Evolutionary conservation across 805 yeast genomes (phyloP).

Genomic region (Yarrowia sp.): DNA sequence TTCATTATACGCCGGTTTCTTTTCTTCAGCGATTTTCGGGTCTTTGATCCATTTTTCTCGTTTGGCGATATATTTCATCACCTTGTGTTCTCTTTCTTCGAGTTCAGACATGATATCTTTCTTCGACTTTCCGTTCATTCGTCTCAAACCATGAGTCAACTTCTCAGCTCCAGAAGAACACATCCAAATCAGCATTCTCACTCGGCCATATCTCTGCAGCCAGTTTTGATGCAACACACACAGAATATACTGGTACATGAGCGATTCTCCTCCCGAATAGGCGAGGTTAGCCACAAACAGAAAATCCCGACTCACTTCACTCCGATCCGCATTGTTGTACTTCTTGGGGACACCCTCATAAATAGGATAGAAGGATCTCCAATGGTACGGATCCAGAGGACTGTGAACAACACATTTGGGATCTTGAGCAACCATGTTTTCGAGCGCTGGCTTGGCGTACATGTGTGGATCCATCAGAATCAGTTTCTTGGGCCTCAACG

Average conservation of each 20-base stretch:
- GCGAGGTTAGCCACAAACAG: slow-evolving; percentile 15
- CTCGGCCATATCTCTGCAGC: slow-evolving; percentile 23
- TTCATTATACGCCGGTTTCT: neutral
- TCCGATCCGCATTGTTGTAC: neutral
- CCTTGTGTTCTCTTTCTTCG: neutral
- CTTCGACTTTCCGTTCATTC: neutral
- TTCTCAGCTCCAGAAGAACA: neutral
- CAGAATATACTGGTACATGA: neutral
- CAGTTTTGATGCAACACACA: slow-evolving; percentile 13
- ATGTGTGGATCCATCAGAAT: neutral
- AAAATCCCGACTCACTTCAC: neutral
- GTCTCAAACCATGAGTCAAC: neutral
- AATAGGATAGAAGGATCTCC: neutral
- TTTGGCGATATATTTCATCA: neutral
- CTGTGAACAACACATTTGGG: neutral
- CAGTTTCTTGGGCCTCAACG: neutral
- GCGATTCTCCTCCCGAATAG: neutral
- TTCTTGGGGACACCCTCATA: neutral
- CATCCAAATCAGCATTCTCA: slow-evolving; percentile 16
- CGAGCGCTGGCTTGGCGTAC: neutral
- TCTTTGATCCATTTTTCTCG: neutral
- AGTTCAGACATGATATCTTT: neutral
- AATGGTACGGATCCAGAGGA: neutral
- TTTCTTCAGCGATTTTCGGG: neutral
- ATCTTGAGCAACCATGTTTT: neutral